phyloP scores from a whole-genome alignment of 768 basidiomycete species.

The Pholiota molesta region DNA sequence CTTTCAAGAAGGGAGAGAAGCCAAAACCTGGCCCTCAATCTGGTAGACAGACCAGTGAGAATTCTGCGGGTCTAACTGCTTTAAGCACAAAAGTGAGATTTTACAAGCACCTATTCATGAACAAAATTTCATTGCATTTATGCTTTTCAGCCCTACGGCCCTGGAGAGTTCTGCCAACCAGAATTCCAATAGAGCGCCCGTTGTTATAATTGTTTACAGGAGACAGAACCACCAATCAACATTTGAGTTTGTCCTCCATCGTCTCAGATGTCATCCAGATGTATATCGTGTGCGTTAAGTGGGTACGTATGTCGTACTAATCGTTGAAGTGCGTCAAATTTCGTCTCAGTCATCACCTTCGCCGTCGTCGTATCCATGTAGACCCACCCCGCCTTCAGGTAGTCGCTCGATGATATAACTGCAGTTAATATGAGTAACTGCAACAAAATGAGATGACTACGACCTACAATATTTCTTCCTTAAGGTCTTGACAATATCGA shows the following conservation, averaged over 20 bases:
- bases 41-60: conserved; percentile 86
- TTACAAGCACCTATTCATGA: background rate
- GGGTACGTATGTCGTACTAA: background rate
- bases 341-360: conserved; percentile 70
- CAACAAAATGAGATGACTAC: background rate
- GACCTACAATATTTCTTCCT: conserved; percentile 81
- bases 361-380: conserved; percentile 75
- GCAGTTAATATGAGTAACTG: conserved; percentile 9
- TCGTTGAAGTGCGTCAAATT: conserved; percentile 13
- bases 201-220: background rate
- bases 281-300: background rate
- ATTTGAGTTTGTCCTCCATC: background rate
- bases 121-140: conserved; percentile 16
- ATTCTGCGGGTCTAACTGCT: conserved; percentile 88
- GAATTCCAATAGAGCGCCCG: conserved; percentile 73
- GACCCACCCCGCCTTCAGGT: conserved; percentile 76
- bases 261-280: background rate
- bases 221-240: background rate
- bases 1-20: conserved; percentile 79
- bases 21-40: conserved; percentile 95
- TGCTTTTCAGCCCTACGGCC: conserved; percentile 81
- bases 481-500: conserved; percentile 84
- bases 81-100: conserved; percentile 68
- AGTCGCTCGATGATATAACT: conserved; percentile 74
- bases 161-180: conserved; percentile 84